These are phyloP conservation scores for Pseudozyma sp. DNA, from an alignment of 1,284 basidiomycete genomes.

Conservation along the genomic window DNA sequence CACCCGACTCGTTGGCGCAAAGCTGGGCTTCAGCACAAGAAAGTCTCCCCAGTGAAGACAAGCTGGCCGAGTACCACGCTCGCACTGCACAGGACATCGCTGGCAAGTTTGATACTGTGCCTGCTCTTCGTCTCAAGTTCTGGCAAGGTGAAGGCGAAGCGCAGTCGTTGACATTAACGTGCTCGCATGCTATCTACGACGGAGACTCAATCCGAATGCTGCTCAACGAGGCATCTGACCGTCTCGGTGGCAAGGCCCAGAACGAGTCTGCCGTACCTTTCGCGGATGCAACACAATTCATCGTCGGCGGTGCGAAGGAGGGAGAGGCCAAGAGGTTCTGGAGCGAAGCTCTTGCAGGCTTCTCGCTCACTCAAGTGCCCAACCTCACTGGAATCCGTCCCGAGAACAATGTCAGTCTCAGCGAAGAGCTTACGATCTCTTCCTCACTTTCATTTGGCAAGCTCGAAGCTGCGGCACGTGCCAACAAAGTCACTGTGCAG, in stretches of 20 bases:
- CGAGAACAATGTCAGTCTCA: constrained; percentile 14
- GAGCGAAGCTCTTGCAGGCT: constrained; percentile 42
- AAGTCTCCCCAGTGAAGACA: constrained; percentile 1
- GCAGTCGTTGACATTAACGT: constrained; percentile 28
- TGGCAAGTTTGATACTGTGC: constrained; percentile 13
- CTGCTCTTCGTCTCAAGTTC: constrained; percentile 51
- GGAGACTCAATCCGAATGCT: constrained; percentile 58
- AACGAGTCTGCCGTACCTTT: constrained; percentile 18
- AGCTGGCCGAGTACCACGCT: constrained; percentile 19
- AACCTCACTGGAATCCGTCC: constrained; percentile 52
- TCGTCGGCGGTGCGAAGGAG: constrained; percentile 23
- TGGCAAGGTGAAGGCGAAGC: constrained; percentile 20
- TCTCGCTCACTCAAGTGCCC: constrained; percentile 49
- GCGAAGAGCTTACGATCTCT: constrained; percentile 25
- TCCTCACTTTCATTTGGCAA: constrained; percentile 5
- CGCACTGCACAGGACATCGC: constrained; percentile 40
- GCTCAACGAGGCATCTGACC: constrained; percentile 33
- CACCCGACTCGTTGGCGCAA: constrained; percentile 3
- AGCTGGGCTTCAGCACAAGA: constrained; percentile 19
- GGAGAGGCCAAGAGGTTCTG: constrained; percentile 44
- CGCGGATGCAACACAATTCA: constrained; percentile 20
- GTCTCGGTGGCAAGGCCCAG: constrained; percentile 2
- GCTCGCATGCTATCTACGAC: constrained; percentile 65
- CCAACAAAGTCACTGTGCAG: constrained; percentile 49
- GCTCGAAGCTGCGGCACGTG: constrained; percentile 37